phyloP scores from a whole-genome alignment of 2,329 filamentous ascomycete genomes.

The Pestalotiopsis sp. region DNA sequence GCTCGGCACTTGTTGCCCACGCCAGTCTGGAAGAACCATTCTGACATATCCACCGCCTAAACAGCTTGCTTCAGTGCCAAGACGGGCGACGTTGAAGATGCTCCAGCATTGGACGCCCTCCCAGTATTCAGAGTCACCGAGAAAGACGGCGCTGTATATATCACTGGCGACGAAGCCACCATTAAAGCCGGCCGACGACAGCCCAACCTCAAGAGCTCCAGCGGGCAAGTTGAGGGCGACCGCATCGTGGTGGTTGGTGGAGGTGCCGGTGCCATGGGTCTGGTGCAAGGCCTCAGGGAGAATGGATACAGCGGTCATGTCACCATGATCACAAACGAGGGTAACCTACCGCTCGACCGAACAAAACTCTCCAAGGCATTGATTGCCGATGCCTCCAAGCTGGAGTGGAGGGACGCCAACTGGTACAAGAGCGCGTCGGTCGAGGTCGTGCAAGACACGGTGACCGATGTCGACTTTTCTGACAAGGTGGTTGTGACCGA shows the following conservation, averaged over 20 bases:
- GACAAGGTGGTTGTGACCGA: slow-evolving; percentile 74
- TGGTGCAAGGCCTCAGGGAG: slow-evolving; percentile 79
- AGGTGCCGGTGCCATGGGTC: slow-evolving; percentile 80
- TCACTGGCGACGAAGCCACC: slow-evolving; percentile 74
- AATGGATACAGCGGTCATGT: slow-evolving; percentile 78
- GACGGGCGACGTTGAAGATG: slow-evolving; percentile 93
- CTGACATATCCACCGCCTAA: slow-evolving; percentile 12
- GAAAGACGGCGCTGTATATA: slow-evolving; percentile 80
- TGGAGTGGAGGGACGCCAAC: slow-evolving; percentile 72
- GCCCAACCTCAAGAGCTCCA: slow-evolving; percentile 70
- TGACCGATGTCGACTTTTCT: slow-evolving; percentile 74
- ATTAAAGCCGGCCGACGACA: slow-evolving; percentile 77
- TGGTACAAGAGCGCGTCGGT: slow-evolving; percentile 71
- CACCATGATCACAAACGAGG: slow-evolving; percentile 81
- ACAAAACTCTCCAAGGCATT: slow-evolving; percentile 96
- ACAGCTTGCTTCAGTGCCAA: slow-evolving; percentile 87
- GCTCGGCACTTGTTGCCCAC: background rate
- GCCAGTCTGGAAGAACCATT: background rate
- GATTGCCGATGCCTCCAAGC: slow-evolving; percentile 75
- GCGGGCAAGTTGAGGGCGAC: slow-evolving; percentile 46
- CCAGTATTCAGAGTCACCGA: slow-evolving; percentile 79
- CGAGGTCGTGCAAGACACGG: slow-evolving; percentile 61
- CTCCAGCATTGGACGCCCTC: slow-evolving; percentile 85
- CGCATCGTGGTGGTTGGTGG: slow-evolving; percentile 85
- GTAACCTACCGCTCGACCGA: slow-evolving; percentile 85